These are phyloP conservation scores for Aureobasidium sp. DNA, from an alignment of 2,329 filamentous ascomycete species.

Conservation along the genomic window DNA sequence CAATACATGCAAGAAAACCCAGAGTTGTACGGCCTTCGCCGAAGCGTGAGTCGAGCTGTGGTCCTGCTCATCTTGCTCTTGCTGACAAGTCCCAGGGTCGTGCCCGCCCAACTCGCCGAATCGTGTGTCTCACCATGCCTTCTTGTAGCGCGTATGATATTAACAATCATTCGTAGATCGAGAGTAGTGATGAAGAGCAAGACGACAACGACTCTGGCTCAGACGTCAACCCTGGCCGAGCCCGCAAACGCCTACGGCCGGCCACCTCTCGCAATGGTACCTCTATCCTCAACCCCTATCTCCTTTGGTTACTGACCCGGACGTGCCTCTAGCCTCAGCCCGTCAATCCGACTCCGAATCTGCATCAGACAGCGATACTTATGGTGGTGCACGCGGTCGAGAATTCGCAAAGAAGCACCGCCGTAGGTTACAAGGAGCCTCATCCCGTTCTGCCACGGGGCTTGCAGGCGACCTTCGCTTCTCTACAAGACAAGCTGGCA, in stretches of 20 bases:
- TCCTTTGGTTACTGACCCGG: conserved; percentile 31
- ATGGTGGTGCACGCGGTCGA: conserved; percentile 65
- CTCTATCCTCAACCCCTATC: conserved; percentile 20
- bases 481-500: conserved; percentile 76
- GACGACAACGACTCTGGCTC: conserved; percentile 58
- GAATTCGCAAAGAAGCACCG: conserved; percentile 63
- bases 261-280: conserved; percentile 52
- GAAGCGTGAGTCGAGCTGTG: conserved; percentile 60
- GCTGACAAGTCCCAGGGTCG: conserved; percentile 42
- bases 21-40: conserved; percentile 84
- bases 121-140: conserved; percentile 37
- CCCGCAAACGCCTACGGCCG: conserved; percentile 58
- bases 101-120: conserved; percentile 52
- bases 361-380: conserved; percentile 58
- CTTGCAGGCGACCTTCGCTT: conserved; percentile 73
- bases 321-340: conserved; percentile 20
- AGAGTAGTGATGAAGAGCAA: conserved; percentile 47
- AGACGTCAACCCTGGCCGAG: conserved; percentile 53
- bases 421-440: conserved; percentile 57
- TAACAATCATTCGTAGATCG: conserved; percentile 36
- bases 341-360: conserved; percentile 51
- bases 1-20: conserved; percentile 85
- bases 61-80: conserved; percentile 5
- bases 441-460: conserved; percentile 51
- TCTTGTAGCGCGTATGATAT: background rate